phyloP scores from a whole-genome alignment of 805 yeast genomes.

The Barnettozyma pratensis region DNA sequence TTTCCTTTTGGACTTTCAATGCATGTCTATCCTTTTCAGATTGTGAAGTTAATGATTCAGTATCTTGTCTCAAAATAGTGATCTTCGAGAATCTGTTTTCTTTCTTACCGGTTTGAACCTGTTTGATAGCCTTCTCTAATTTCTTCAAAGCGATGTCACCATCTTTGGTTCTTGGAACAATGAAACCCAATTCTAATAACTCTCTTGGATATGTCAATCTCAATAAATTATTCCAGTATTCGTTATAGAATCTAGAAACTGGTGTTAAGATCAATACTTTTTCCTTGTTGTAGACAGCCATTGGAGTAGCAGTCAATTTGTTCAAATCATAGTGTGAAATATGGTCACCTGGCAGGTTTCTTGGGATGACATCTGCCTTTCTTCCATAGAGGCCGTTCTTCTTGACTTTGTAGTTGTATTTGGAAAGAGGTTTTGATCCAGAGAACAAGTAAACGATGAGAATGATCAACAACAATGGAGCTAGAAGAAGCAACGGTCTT shows the following conservation, averaged over 20 bases:
- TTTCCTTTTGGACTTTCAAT: constrained; percentile 73
- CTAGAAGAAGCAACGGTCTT: constrained; percentile 44
- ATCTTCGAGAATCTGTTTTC: constrained; percentile 72
- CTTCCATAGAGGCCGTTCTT: constrained; percentile 30
- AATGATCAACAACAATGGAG: constrained; percentile 40
- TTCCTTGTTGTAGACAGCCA: constrained; percentile 72
- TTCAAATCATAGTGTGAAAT: constrained; percentile 84
- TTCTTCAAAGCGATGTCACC: constrained; percentile 76
- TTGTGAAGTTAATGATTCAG: constrained; percentile 69
- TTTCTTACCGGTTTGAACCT: constrained; percentile 58
- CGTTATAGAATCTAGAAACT: constrained; percentile 77
- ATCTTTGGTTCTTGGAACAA: constrained; percentile 73
- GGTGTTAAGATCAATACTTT: constrained; percentile 86
- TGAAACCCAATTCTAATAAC: constrained; percentile 83
- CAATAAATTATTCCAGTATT: constrained; percentile 83
- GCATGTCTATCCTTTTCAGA: constrained; percentile 90
- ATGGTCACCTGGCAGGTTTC: constrained; percentile 64
- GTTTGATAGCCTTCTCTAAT: constrained; percentile 72
- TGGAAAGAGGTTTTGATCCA: constrained; percentile 27
- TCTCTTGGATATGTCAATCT: constrained; percentile 78
- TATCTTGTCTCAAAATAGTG: constrained; percentile 87
- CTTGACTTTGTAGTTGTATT: constrained; percentile 24
- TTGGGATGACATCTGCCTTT: constrained; percentile 52
- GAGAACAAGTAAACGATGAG: constrained; percentile 38
- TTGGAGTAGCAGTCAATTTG: constrained; percentile 62